A percentile compares a stretch with the other conserved stretches of the same genome.
Evolutionary conservation across 257 asterid species (phyloP).

Genomic region (Nicotiana tomentosiformis): DNA sequence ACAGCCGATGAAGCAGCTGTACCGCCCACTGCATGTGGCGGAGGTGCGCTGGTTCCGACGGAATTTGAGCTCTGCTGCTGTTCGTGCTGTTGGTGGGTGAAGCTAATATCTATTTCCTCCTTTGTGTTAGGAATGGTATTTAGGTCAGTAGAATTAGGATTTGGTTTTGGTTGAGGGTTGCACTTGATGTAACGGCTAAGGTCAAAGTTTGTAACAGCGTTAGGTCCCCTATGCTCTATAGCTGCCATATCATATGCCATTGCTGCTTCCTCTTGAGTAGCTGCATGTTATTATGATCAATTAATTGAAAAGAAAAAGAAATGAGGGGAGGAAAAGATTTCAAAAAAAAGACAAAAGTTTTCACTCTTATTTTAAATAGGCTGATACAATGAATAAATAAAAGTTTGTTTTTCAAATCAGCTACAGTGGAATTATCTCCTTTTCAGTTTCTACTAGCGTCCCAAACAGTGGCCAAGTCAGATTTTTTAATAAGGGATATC

Average conservation of each 20-base stretch:
- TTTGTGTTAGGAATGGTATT: conserved; percentile 13
- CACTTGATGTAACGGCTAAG: conserved; percentile 48
- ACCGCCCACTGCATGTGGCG: conserved; percentile 9
- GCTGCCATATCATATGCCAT: conserved; percentile 67
- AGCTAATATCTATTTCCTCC: conserved; percentile 19
- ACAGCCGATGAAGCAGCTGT: conserved; percentile 18
- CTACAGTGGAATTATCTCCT: too few relatives aligned
- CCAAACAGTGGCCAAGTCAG: too few relatives aligned
- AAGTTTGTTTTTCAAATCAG: too few relatives aligned
- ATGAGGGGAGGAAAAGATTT: neutral
- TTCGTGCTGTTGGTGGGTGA: conserved; percentile 18
- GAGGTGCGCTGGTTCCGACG: conserved; percentile 17
- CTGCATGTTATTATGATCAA: conserved; percentile 16
- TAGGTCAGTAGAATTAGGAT: conserved; percentile 5
- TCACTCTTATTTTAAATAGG: too few relatives aligned
- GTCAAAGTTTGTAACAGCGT: conserved; percentile 60
- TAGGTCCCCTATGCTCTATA: conserved; percentile 50
- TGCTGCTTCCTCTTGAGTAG: conserved; percentile 66
- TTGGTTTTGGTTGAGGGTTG: neutral
- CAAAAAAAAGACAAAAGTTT: neutral
- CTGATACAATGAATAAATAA: too few relatives aligned
- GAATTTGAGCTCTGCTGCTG: conserved; percentile 28
- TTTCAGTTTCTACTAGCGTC: too few relatives aligned
- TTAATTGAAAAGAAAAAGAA: neutral
- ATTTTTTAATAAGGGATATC: too few relatives aligned